Conservation (phyloP, 2,329 filamentous ascomycete species). For the Didymella exigua region DNA sequence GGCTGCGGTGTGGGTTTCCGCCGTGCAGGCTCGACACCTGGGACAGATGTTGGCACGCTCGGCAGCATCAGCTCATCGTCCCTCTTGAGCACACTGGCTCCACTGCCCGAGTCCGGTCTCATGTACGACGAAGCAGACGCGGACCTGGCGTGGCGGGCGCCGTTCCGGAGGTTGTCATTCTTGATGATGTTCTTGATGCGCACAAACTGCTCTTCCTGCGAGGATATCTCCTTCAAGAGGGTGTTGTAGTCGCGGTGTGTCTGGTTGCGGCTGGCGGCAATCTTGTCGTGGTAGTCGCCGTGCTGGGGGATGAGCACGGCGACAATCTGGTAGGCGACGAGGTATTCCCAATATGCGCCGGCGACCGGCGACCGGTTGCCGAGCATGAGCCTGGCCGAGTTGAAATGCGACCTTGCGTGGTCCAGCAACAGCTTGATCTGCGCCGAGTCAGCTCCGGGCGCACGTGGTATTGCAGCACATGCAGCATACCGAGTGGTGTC, state of each 20-base stretch:
- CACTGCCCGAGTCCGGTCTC: constrained; percentile 27
- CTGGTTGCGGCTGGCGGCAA: constrained; percentile 61
- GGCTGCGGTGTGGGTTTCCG: constrained; percentile 60
- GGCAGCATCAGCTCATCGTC: constrained; percentile 47
- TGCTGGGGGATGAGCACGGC: constrained; percentile 78
- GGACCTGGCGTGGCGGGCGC: constrained; percentile 50
- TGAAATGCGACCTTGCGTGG: constrained; percentile 50
- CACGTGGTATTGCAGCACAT: neutral
- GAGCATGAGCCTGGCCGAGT: constrained; percentile 60
- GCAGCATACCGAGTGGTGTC: constrained; percentile 34
- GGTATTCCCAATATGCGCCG: constrained; percentile 80
- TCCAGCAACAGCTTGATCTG: constrained; percentile 51
- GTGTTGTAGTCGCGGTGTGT: constrained; percentile 56
- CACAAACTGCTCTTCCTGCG: constrained; percentile 51
- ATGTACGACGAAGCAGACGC: constrained; percentile 21
- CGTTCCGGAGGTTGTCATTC: constrained; percentile 61
- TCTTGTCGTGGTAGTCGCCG: constrained; percentile 68
- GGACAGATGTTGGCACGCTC: constrained; percentile 32
- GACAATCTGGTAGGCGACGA: constrained; percentile 79
- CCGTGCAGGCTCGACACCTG: constrained; percentile 29
- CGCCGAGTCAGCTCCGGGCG: constrained; percentile 22
- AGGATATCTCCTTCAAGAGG: constrained; percentile 37
- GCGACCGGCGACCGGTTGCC: constrained; percentile 62
- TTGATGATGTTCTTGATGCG: constrained; percentile 58
- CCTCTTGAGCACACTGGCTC: constrained; percentile 14